phyloP scores from a whole-genome alignment of 352 stramenopile species.

The Globisporangium cystogenes region DNA sequence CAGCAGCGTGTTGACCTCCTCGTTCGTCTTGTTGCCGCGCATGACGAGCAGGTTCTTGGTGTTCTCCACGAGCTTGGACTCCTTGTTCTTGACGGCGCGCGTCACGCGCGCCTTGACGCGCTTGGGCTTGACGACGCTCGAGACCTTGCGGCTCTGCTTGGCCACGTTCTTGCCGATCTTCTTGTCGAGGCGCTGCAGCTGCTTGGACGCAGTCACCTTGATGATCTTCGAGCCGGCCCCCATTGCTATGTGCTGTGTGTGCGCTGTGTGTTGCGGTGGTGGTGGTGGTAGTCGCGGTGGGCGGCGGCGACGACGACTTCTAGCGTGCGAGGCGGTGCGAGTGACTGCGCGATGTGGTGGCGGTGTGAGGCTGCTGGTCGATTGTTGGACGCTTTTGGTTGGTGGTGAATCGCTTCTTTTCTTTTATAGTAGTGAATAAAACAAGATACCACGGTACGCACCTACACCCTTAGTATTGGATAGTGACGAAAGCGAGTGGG shows the following conservation, averaged over 20 bases:
- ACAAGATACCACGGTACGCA: not conserved
- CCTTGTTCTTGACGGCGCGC: conserved; percentile 83
- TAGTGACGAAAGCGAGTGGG: conserved; percentile 1
- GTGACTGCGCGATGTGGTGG: no score
- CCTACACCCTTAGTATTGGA: no score
- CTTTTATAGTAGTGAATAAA: not conserved
- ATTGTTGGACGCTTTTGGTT: no score
- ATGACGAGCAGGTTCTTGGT: conserved; percentile 88
- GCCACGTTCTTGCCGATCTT: conserved; percentile 62
- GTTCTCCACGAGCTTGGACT: conserved; percentile 91
- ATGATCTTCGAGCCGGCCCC: conserved; percentile 58
- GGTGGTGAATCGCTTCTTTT: conserved; percentile 17
- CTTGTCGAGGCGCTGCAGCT: conserved; percentile 52
- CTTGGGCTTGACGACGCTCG: conserved; percentile 67
- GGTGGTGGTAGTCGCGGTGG: no score
- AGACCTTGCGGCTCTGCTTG: conserved; percentile 74
- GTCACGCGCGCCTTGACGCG: conserved; percentile 76
- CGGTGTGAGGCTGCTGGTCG: no score
- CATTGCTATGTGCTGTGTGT: conserved; percentile 20
- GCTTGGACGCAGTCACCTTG: conserved; percentile 64
- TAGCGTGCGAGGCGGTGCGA: no score
- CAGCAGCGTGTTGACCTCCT: conserved; percentile 78
- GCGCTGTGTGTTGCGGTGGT: not conserved
- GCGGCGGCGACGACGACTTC: no score
- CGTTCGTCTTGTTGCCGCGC: conserved; percentile 87